These are phyloP conservation scores for Castanopsis chinensis DNA, from an alignment of 306 rosid species.

Conservation along the genomic window DNA sequence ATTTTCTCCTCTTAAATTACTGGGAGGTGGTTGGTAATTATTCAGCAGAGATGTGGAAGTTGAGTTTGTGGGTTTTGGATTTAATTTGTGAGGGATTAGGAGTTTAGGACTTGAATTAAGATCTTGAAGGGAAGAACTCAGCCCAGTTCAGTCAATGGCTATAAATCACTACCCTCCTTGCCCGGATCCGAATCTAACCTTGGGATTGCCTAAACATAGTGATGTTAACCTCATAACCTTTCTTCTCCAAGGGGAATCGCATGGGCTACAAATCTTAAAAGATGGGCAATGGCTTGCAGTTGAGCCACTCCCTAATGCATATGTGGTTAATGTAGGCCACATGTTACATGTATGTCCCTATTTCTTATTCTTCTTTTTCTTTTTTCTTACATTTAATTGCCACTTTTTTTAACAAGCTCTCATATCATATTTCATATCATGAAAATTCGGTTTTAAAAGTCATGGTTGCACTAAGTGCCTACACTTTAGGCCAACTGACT, in stretches of 20 bases:
- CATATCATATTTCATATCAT: no score
- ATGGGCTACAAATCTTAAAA: constrained; percentile 30
- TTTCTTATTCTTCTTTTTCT: no score
- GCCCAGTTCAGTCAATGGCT: neutral
- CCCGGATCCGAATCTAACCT: constrained; percentile 31
- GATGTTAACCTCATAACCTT: constrained; percentile 14
- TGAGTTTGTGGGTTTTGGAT: constrained; percentile 22
- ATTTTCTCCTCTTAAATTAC: neutral
- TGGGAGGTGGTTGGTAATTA: constrained; percentile 12
- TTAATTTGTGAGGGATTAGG: constrained; percentile 29
- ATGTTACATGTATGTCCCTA: constrained; percentile 3
- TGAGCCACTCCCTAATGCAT: constrained; percentile 23
- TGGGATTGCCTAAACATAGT: constrained; percentile 37
- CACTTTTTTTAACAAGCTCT: no score
- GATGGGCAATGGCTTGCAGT: constrained; percentile 28
- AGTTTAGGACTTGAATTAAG: constrained; percentile 17
- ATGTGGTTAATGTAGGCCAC: constrained; percentile 26
- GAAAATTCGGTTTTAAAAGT: no score
- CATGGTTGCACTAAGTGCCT: no score
- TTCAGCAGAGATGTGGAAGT: constrained; percentile 18
- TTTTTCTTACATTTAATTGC: no score
- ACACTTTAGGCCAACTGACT: no score
- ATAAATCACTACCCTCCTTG: constrained; percentile 16
- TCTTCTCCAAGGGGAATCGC: constrained; percentile 20
- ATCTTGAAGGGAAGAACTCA: neutral